phyloP scores from a whole-genome alignment of 257 asterid species.

The Solanum gandarillasii region DNA sequence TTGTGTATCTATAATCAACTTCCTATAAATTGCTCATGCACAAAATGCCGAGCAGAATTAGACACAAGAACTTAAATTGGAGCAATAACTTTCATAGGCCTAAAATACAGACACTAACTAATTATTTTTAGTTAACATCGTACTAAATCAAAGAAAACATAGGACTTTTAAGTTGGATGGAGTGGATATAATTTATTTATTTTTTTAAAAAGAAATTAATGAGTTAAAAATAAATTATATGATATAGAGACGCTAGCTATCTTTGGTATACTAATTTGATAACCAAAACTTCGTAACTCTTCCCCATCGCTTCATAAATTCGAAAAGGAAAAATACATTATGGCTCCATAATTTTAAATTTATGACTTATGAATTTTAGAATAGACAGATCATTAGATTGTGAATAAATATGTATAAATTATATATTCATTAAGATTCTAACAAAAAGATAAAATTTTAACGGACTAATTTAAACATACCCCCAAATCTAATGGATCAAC shows the following conservation, averaged over 20 bases:
- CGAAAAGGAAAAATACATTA: neutral
- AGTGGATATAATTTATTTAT: neutral
- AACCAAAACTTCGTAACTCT: neutral
- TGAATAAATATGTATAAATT: too few relatives aligned
- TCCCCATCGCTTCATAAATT: neutral
- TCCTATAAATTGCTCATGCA: neutral
- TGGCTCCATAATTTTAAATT: neutral
- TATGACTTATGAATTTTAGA: neutral
- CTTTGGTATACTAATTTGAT: too few relatives aligned
- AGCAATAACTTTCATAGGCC: neutral
- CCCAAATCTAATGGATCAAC: neutral
- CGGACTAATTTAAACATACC: neutral
- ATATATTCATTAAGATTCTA: too few relatives aligned
- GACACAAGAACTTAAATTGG: neutral
- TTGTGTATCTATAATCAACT: neutral
- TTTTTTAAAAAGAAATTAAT: neutral
- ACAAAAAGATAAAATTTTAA: too few relatives aligned
- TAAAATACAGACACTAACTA: neutral
- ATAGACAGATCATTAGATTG: too few relatives aligned
- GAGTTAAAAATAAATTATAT: neutral
- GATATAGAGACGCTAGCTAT: neutral
- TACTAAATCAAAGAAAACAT: neutral
- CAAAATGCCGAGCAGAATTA: too few relatives aligned
- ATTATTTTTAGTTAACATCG: neutral
- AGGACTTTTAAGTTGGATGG: neutral